Evolutionary conservation across 139 green algal genomes (phyloP).

Genomic region (Haematococcus lacustris): DNA sequence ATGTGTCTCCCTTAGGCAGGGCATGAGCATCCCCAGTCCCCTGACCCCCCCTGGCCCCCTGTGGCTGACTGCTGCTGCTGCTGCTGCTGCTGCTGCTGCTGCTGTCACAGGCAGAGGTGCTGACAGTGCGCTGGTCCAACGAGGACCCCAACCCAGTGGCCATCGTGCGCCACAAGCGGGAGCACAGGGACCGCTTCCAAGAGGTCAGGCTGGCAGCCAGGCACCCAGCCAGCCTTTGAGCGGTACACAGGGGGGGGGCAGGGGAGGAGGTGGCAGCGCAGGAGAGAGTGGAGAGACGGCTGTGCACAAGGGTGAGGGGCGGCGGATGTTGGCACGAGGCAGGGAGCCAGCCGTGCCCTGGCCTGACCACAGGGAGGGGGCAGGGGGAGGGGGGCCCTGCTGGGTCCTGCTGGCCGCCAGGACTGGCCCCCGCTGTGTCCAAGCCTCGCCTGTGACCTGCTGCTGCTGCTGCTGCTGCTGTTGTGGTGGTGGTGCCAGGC

Average conservation of each 20-base stretch:
- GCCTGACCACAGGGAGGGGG: too few relatives aligned
- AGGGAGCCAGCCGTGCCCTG: too few relatives aligned
- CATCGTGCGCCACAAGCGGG: constrained; percentile 36
- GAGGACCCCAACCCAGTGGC: constrained; percentile 70
- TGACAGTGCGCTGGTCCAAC: constrained; percentile 64
- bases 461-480: not conserved
- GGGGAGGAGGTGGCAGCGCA: not conserved
- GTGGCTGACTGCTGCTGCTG: too few relatives aligned
- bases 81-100: not conserved
- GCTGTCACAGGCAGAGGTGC: constrained; percentile 37
- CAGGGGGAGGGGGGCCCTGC: too few relatives aligned
- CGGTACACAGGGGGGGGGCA: not conserved
- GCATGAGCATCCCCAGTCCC: not conserved
- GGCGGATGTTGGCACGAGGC: not conserved
- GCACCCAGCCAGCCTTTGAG: not conserved
- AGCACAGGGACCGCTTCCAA: constrained; percentile 31
- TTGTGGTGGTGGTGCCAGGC: constrained; percentile 6
- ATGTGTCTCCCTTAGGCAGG: not conserved
- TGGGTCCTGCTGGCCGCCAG: not conserved
- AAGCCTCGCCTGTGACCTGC: not conserved
- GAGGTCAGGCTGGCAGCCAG: constrained; percentile 3
- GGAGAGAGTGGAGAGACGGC: not conserved
- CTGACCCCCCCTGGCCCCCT: too few relatives aligned
- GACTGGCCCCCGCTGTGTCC: not conserved
- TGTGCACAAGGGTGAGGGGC: not conserved